A percentile compares a stretch with the other conserved stretches of the same genome.
phyloP scores from a whole-genome alignment of 345 rosid genomes.

The Combretum micranthum region DNA sequence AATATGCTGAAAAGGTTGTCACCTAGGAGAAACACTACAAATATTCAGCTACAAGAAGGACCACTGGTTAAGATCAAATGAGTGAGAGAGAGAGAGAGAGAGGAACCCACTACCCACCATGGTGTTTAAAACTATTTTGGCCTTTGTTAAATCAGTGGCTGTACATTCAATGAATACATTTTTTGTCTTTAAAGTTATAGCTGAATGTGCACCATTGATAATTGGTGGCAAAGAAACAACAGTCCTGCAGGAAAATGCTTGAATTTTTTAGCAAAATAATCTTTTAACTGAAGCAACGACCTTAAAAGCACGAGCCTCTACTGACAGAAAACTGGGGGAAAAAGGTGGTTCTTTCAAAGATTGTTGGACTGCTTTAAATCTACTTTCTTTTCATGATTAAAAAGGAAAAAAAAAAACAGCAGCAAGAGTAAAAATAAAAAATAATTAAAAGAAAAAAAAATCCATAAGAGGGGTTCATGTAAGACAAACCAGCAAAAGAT shows the following conservation, averaged over 20 bases:
- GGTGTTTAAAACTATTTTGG: conserved; percentile 84
- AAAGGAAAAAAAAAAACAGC: too few species aligned
- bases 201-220: conserved; percentile 93
- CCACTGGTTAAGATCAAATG: neutral
- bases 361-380: too few species aligned
- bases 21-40: conserved; percentile 40
- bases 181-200: conserved; percentile 81
- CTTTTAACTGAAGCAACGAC: neutral
- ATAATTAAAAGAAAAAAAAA: too few species aligned
- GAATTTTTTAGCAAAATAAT: conserved; percentile 3
- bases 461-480: too few species aligned
- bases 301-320: too few species aligned
- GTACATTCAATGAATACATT: conserved; percentile 95
- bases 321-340: too few species aligned
- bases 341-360: too few species aligned
- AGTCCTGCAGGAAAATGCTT: conserved; percentile 48
- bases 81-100: neutral
- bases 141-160: conserved; percentile 91
- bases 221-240: conserved; percentile 88
- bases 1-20: conserved; percentile 65
- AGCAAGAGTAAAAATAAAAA: too few species aligned
- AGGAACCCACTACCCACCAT: conserved; percentile 40
- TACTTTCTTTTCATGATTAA: too few species aligned
- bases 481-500: too few species aligned
- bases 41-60: conserved; percentile 1